Conservation (phyloP, 1,284 basidiomycete species). For the Naganishia cerealis region DNA sequence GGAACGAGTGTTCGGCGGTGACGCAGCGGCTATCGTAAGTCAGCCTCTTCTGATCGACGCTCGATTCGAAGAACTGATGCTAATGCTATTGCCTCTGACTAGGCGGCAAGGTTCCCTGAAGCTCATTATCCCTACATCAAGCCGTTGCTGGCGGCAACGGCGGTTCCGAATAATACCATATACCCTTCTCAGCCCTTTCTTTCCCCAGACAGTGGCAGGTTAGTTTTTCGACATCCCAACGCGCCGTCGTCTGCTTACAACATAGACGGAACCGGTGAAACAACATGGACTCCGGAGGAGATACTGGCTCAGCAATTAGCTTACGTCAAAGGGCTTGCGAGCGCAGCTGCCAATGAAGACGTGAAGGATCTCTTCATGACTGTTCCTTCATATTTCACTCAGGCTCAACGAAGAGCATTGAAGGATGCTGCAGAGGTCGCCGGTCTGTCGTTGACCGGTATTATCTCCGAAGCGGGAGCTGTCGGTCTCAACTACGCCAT, state of each 20-base stretch:
- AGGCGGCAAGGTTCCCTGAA: conserved; percentile 86
- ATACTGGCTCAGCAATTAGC: conserved; percentile 90
- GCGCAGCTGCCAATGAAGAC: conserved; percentile 62
- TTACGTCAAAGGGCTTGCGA: conserved; percentile 84
- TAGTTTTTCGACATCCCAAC: conserved; percentile 69
- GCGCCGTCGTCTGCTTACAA: conserved; percentile 52
- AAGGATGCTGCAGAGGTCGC: conserved; percentile 87
- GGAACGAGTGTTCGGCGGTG: conserved; percentile 82
- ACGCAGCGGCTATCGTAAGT: conserved; percentile 81
- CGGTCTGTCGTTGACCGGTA: conserved; percentile 75
- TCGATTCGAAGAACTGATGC: not conserved
- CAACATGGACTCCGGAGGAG: conserved; percentile 78
- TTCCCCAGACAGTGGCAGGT: conserved; percentile 51
- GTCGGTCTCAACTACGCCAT: conserved; percentile 95
- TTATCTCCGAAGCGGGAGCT: conserved; percentile 90
- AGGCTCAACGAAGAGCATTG: conserved; percentile 82
- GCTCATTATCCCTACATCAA: conserved; percentile 87
- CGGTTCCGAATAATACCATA: conserved; percentile 57
- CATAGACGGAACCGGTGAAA: conserved; percentile 28
- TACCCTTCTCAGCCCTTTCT: conserved; percentile 46
- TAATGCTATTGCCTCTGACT: not conserved
- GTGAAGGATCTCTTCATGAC: conserved; percentile 80
- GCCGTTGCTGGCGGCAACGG: conserved; percentile 67
- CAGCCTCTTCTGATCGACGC: conserved; percentile 18
- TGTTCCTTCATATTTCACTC: conserved; percentile 81